These are phyloP conservation scores for Saitozyma podzolica DNA, from an alignment of 768 basidiomycete species.

Conservation along the genomic window DNA sequence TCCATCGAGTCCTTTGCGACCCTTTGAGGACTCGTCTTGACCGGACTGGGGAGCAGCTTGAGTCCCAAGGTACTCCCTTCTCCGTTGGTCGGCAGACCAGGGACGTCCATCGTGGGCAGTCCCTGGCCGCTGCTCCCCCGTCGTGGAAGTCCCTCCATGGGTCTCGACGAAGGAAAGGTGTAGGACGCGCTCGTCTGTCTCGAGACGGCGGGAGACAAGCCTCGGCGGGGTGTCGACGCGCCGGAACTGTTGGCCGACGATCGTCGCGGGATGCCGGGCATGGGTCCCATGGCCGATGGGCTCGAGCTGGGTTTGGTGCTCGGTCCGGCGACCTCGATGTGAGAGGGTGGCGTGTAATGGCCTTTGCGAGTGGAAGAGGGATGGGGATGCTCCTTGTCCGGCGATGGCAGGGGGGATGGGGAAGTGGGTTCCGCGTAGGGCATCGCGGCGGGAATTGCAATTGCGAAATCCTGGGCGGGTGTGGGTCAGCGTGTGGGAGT, in stretches of 20 bases:
- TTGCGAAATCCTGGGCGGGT: constrained; percentile 5
- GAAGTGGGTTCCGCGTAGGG: constrained; percentile 50
- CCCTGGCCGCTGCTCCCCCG: constrained; percentile 9
- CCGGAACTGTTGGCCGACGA: constrained; percentile 26
- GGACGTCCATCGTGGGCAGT: constrained; percentile 10
- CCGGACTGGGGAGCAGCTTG: constrained; percentile 31
- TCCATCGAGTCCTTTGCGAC: constrained; percentile 32
- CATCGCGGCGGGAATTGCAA: constrained; percentile 23
- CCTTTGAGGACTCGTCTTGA: constrained; percentile 19
- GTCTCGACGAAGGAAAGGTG: constrained; percentile 24
- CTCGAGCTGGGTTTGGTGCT: constrained; percentile 8
- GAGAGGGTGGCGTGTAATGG: constrained; percentile 24
- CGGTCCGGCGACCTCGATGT: constrained; percentile 27
- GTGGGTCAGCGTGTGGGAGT: not conserved
- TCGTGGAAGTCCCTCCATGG: constrained; percentile 39
- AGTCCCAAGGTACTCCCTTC: constrained; percentile 38
- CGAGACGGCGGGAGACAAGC: constrained; percentile 25
- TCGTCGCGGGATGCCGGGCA: constrained; percentile 48
- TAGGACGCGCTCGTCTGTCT: constrained; percentile 20
- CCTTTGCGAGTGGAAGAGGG: constrained; percentile 25
- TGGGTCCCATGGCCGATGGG: constrained; percentile 26
- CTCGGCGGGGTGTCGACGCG: constrained; percentile 29
- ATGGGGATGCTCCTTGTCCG: constrained; percentile 26
- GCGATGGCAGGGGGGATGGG: constrained; percentile 39
- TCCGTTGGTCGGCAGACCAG: constrained; percentile 15